Evolutionary conservation across 805 yeast genomes (phyloP).

Genomic region (Pichia californica): DNA sequence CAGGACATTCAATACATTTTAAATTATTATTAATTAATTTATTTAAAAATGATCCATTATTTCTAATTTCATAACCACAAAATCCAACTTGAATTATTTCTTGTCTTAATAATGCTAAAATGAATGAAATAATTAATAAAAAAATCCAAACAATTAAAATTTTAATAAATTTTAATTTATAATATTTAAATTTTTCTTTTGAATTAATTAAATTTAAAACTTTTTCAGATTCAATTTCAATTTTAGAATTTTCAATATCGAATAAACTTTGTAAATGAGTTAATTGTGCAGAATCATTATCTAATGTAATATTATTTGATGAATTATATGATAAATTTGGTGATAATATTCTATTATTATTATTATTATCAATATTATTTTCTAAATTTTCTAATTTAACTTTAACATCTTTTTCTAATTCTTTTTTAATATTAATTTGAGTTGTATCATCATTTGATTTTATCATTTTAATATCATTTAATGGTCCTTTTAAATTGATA

Average conservation of each 20-base stretch:
- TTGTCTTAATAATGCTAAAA: slow-evolving; percentile 35
- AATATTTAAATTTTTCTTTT: neutral
- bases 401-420: slow-evolving; percentile 1
- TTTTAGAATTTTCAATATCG: slow-evolving; percentile 17
- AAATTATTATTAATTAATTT: slow-evolving; percentile 51
- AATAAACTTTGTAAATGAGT: slow-evolving; percentile 19
- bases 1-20: slow-evolving; percentile 72
- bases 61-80: slow-evolving; percentile 58
- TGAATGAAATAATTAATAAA: slow-evolving; percentile 4
- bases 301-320: neutral
- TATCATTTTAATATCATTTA: neutral
- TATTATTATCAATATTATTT: neutral
- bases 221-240: slow-evolving; percentile 22
- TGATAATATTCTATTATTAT: neutral
- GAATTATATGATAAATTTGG: neutral
- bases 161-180: slow-evolving; percentile 7
- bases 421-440: neutral
- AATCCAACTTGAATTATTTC: slow-evolving; percentile 63
- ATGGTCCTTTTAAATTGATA: too few relatives aligned
- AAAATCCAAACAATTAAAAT: slow-evolving; percentile 1
- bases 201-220: slow-evolving; percentile 12
- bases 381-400: slow-evolving; percentile 3
- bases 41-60: slow-evolving; percentile 19
- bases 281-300: slow-evolving; percentile 8
- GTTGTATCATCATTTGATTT: neutral